Percentiles rank a stretch among this genome's conserved stretches.
Evolutionary conservation across 495 filamentous ascomycete genomes (phyloP).

Genomic region (Talaromyces thailandensis): DNA sequence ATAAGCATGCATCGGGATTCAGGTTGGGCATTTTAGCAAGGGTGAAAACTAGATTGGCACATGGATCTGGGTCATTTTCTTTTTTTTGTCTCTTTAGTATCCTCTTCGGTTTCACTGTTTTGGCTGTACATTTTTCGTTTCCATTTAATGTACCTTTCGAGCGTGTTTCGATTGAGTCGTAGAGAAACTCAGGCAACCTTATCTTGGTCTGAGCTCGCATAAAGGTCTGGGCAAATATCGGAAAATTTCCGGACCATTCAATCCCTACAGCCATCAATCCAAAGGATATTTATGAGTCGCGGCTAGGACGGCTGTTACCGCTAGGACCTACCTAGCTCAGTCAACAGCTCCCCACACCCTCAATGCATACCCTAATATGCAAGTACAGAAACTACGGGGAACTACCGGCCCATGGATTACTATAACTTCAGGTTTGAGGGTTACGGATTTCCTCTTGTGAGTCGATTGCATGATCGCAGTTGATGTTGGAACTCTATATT

Average conservation of each 20-base stretch:
- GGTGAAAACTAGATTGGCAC: not conserved
- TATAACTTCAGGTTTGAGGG: not conserved
- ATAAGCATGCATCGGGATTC: not conserved
- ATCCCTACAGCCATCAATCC: not conserved
- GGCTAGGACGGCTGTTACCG: not conserved
- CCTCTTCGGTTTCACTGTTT: not conserved
- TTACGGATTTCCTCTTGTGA: not conserved
- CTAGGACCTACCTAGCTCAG: not conserved
- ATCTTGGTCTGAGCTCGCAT: not conserved
- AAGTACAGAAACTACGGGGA: not conserved
- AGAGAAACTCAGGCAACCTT: not conserved
- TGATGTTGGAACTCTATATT: not conserved
- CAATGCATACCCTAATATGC: not conserved
- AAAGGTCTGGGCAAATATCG: not conserved
- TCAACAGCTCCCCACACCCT: not conserved
- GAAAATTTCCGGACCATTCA: not conserved
- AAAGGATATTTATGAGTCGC: not conserved
- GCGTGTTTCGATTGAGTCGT: not conserved
- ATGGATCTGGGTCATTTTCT: not conserved
- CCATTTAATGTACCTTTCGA: not conserved
- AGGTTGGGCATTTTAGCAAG: not conserved
- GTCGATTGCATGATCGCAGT: not conserved
- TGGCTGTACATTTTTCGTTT: not conserved
- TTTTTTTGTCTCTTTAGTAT: not conserved
- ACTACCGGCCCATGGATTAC: not conserved